Evolutionary conservation across 2,329 filamentous ascomycete species (phyloP), one percentile per base, ranked within the genome.

Genomic region (Ploettnerulaceae sp.): DNA sequence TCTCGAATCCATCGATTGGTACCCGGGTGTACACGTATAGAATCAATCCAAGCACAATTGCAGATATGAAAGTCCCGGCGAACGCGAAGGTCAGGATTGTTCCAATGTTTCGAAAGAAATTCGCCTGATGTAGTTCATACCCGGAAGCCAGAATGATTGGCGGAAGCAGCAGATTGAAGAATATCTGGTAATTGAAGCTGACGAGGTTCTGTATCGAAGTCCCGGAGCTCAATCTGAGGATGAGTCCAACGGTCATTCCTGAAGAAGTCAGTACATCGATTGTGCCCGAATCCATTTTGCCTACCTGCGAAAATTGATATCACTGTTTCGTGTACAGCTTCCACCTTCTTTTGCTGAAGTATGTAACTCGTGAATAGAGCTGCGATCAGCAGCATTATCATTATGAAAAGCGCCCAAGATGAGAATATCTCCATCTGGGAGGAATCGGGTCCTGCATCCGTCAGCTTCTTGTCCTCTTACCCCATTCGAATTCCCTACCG

Each of bases 141-240:
- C 93, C 93, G 12, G 91, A 96, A 12, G 90, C 91, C 21, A 98
- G 77, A 65, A 98, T 98, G 64, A 98, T 98, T 47, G 93, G 93
- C 28, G 93, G 93, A n/a, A 98, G 85, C 9, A 98, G 80, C 35
- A 98, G 79, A 68, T 98, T 98, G 76, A 98, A 98, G 75, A 98
- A 98, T 74, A 97, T 95, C 65, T 97, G 90, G 66, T 96, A 96
- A 71, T 97, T 86, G 74, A 98, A 98, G 68, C 85, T 95, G 63
- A 98, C 89, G 55, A 88, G 82, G 64, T 87, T 86, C 66, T 90
- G 84, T 60, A 98, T 89, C 53, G 85, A 88, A 53, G 88, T 84
- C 56, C 85, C 84, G 42, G 85, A 83, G 33, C 82, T 87, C 53
- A 96, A 72, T 62, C 93, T 81, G 48, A 98, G 81, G 49, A 95